phyloP scores from a whole-genome alignment of 2,329 filamentous ascomycete genomes.

The Fusarium fujikuroi region DNA sequence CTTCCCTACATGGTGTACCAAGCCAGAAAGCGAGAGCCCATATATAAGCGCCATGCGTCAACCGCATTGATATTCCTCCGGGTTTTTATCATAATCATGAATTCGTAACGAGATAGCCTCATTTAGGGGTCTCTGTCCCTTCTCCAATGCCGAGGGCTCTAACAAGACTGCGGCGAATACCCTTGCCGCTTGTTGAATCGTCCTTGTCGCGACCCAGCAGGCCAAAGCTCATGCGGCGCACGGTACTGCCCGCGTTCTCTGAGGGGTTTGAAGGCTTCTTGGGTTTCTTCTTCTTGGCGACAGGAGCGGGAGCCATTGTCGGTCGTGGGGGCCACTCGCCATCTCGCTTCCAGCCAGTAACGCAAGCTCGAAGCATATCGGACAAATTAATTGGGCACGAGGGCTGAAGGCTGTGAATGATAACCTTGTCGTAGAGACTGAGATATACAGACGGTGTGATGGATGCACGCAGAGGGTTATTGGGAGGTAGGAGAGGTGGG shows the following conservation, averaged over 20 bases:
- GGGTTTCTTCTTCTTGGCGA: conserved; percentile 54
- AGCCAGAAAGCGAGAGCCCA: conserved; percentile 14
- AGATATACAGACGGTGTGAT: conserved; percentile 80
- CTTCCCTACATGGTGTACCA: conserved; percentile 10
- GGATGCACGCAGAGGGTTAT: conserved; percentile 79
- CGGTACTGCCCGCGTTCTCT: conserved; percentile 45
- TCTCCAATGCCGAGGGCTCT: conserved; percentile 57
- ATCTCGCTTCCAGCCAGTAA: conserved; percentile 91
- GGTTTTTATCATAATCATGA: conserved; percentile 35
- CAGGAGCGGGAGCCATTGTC: conserved; percentile 55
- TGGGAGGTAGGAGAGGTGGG: conserved; percentile 75
- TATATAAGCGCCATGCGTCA: conserved; percentile 32
- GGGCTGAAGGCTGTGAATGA: conserved; percentile 81
- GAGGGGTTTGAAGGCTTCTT: conserved; percentile 38
- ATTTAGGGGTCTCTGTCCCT: conserved; percentile 32
- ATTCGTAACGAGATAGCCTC: conserved; percentile 15
- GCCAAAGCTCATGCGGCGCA: conserved; percentile 60
- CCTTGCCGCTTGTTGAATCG: conserved; percentile 51
- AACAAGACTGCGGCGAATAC: conserved; percentile 59
- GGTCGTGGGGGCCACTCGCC: conserved; percentile 84
- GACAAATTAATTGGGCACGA: conserved; percentile 88
- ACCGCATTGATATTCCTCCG: conserved; percentile 19
- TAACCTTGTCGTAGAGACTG: conserved; percentile 89
- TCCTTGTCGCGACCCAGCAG: conserved; percentile 56
- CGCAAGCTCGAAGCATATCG: conserved; percentile 83